phyloP scores from a whole-genome alignment of 768 basidiomycete genomes.

The Pulveroboletus frians region DNA sequence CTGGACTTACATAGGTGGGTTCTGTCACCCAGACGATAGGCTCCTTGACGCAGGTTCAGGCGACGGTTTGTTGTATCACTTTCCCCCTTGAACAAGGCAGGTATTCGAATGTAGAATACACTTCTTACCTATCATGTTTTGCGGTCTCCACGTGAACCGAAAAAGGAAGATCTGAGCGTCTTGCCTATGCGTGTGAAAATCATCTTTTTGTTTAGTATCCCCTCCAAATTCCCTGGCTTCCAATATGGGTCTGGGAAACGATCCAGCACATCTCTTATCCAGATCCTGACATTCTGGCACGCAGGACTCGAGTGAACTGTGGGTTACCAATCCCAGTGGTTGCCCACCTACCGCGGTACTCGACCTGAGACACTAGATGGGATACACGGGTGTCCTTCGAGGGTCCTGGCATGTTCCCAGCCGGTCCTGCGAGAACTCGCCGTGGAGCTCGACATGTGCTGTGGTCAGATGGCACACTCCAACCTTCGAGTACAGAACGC shows the following conservation, averaged over 20 bases:
- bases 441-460: conserved; percentile 25
- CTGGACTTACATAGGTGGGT: conserved; percentile 57
- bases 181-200: conserved; percentile 25
- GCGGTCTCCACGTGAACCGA: conserved; percentile 37
- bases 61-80: conserved; percentile 57
- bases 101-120: conserved; percentile 44
- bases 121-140: conserved; percentile 37
- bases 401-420: conserved; percentile 44
- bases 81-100: conserved; percentile 29
- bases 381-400: conserved; percentile 33
- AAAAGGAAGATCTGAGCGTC: conserved; percentile 30
- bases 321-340: conserved; percentile 41
- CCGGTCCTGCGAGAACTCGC: conserved; percentile 43
- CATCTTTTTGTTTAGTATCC: conserved; percentile 40
- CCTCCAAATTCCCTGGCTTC: conserved; percentile 28
- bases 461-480: conserved; percentile 25
- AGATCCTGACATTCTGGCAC: conserved; percentile 49
- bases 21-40: conserved; percentile 56
- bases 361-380: conserved; percentile 49
- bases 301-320: conserved; percentile 37
- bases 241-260: conserved; percentile 41
- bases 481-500: conserved; percentile 46
- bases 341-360: conserved; percentile 39
- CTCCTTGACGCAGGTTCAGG: conserved; percentile 52
- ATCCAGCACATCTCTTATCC: conserved; percentile 47